Evolutionary conservation across 2,329 filamentous ascomycete species (phyloP).

Genomic region (Fusarium verticillioides): DNA sequence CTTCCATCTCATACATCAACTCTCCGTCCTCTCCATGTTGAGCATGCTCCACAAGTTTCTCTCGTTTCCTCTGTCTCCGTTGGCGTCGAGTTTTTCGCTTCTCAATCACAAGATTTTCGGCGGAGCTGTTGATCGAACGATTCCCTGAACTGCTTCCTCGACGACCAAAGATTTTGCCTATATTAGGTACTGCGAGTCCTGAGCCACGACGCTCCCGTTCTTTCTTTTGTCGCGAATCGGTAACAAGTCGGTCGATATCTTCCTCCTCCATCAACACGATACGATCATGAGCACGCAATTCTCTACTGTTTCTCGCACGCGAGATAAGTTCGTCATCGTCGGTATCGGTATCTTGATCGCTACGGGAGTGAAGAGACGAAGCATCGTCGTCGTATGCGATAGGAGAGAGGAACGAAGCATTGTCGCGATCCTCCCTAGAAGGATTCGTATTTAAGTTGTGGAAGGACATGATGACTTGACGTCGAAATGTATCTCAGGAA

Average conservation of each 20-base stretch:
- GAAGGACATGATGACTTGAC: constrained; percentile 36
- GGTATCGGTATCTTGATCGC: constrained; percentile 80
- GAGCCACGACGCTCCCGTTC: constrained; percentile 63
- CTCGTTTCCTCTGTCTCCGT: constrained; percentile 64
- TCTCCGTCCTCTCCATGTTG: constrained; percentile 75
- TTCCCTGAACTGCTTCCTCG: constrained; percentile 50
- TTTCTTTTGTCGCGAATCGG: constrained; percentile 60
- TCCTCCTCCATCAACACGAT: constrained; percentile 81
- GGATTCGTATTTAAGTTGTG: constrained; percentile 38
- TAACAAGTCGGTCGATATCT: constrained; percentile 71
- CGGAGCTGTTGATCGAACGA: constrained; percentile 55
- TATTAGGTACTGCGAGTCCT: constrained; percentile 61
- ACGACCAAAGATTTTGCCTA: constrained; percentile 58
- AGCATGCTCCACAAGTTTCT: constrained; percentile 63
- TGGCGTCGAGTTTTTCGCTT: constrained; percentile 62
- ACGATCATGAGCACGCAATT: constrained; percentile 76
- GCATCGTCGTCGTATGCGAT: constrained; percentile 75
- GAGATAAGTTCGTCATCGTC: constrained; percentile 77
- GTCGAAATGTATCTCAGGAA: constrained; percentile 27
- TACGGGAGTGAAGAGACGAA: constrained; percentile 71
- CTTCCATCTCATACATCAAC: constrained; percentile 92
- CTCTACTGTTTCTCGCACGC: constrained; percentile 73
- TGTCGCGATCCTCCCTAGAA: constrained; percentile 44
- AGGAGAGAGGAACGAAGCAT: constrained; percentile 68
- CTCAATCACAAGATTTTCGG: constrained; percentile 61